Evolutionary conservation across 2,329 filamentous ascomycete genomes (phyloP), one percentile per base, ranked within the genome.

Genomic region (Ophiostoma sp.): DNA sequence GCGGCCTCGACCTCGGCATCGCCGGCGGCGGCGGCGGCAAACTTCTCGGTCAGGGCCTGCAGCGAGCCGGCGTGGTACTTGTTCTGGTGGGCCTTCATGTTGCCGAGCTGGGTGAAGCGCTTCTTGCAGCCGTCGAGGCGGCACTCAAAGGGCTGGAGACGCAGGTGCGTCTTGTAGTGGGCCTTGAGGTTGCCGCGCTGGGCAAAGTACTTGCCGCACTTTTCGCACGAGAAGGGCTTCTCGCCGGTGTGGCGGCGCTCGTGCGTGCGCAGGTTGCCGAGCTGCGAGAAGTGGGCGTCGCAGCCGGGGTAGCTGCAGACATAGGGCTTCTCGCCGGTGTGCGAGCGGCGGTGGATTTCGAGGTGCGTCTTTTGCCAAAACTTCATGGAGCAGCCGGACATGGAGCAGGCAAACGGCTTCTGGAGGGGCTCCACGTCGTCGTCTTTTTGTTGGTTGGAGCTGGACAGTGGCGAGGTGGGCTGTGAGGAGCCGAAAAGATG

Each of bases 51-150:
- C 33, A 97, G 83, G 17, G 85, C 82, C 71, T 87, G 84, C 54
- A 97, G 84, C 0, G 90, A 90, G n/a, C 86, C 81, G 52, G 87
- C 86, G 79, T 98, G 94, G 78, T 96, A 97, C 77, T 94, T 94
- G 81, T 97, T 97, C 80, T 96, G 93, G 77, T 98, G 94, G 2
- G 90, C 92, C 86, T 98, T 98, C 74, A 97, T 86, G 77, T 97
- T 97, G 10, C 94, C 94, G 1, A 94, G 86, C 75, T 96, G 92
- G 0, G 92, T 96, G 77, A 97, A 97, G 62, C 89, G 85, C 81
- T 97, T 97, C 72, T 88, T 87, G 80, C 94, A 98, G 72, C 88
- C 85, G 75, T 96, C 93, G 8, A 97, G 84, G 72, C 86, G 88
- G 80, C 94, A 98, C 39, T 87, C 86, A 77, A 90, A 97, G 0